Evolutionary conservation across 805 yeast genomes (phyloP).

Genomic region (Ogataea siamensis): DNA sequence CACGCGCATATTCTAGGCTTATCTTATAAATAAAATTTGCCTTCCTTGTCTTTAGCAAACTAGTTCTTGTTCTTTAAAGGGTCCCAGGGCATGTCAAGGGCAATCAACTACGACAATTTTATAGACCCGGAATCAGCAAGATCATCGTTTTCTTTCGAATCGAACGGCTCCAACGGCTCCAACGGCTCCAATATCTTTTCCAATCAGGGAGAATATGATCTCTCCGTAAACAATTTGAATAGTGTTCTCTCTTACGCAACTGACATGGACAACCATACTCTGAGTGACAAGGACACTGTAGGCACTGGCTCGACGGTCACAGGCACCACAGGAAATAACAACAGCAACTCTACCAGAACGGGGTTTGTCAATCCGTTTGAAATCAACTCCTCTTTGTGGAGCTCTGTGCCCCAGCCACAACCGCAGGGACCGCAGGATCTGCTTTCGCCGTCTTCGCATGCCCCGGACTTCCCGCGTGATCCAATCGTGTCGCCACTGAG

Average conservation of each 20-base stretch:
- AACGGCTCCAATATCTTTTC: conserved; percentile 18
- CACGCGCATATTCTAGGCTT: conserved; percentile 13
- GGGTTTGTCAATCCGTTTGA: conserved; percentile 27
- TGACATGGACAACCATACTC: conserved; percentile 24
- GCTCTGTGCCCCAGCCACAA: conserved; percentile 8
- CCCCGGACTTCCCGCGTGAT: conserved; percentile 15
- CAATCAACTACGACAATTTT: conserved; percentile 5
- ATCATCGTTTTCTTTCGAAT: conserved; percentile 23
- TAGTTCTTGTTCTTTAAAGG: neutral
- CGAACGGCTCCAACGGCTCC: conserved; percentile 17
- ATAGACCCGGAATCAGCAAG: conserved; percentile 20
- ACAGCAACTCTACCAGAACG: conserved; percentile 1
- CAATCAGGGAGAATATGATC: conserved; percentile 18
- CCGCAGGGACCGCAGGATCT: conserved; percentile 2
- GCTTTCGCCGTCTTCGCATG: conserved; percentile 9
- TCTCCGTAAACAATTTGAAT: conserved; percentile 15
- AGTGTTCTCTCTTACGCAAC: conserved; percentile 17
- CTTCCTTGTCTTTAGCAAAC: conserved; percentile 12
- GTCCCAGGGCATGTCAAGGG: conserved; percentile 10
- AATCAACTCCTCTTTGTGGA: conserved; percentile 27
- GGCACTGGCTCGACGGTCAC: conserved; percentile 8
- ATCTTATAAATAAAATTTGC: conserved; percentile 12
- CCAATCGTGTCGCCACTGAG: conserved; percentile 22
- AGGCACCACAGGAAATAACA: conserved; percentile 4
- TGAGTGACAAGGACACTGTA: conserved; percentile 16